These are phyloP conservation scores for Allomyces arbusculus DNA, from an alignment of 192 early-diverging fungal species.

Conservation along the genomic window DNA sequence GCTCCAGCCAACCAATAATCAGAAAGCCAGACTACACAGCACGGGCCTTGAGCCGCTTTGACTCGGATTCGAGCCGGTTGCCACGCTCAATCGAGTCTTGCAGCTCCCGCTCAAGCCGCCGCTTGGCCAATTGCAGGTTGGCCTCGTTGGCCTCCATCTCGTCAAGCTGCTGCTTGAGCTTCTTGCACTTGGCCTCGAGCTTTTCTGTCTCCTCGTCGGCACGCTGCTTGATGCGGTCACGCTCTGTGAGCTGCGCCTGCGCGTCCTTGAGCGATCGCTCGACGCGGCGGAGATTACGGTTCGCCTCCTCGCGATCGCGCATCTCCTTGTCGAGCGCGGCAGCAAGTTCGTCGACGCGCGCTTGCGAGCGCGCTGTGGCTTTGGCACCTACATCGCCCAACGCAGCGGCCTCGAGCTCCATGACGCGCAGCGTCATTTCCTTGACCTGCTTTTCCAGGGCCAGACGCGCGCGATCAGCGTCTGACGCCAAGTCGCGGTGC, in stretches of 20 bases:
- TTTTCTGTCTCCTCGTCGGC: conserved; percentile 49
- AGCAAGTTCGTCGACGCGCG: conserved; percentile 37
- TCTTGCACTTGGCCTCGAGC: conserved; percentile 42
- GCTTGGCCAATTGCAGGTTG: conserved; percentile 40
- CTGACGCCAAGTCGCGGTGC: conserved; percentile 30
- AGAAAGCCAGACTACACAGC: conserved; percentile 1
- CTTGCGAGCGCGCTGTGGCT: conserved; percentile 31
- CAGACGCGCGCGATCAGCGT: conserved; percentile 35
- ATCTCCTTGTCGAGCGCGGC: conserved; percentile 16
- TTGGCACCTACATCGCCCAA: conserved; percentile 30
- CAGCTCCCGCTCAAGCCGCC: conserved; percentile 46
- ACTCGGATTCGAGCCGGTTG: conserved; percentile 20
- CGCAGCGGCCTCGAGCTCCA: conserved; percentile 52
- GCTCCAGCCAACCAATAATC: no score
- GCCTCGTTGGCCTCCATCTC: conserved; percentile 41
- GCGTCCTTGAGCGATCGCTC: conserved; percentile 67
- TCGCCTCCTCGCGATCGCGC: conserved; percentile 12
- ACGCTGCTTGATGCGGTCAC: conserved; percentile 46
- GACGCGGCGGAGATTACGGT: conserved; percentile 20
- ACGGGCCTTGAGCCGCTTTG: conserved; percentile 17
- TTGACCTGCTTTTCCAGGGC: conserved; percentile 65
- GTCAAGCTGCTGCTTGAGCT: conserved; percentile 39
- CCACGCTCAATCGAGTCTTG: conserved; percentile 31
- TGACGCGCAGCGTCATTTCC: conserved; percentile 49
- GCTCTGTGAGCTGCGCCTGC: conserved; percentile 65